These are phyloP conservation scores for Cicer cuneatum DNA, from an alignment of 306 rosid genomes.

Conservation along the genomic window DNA sequence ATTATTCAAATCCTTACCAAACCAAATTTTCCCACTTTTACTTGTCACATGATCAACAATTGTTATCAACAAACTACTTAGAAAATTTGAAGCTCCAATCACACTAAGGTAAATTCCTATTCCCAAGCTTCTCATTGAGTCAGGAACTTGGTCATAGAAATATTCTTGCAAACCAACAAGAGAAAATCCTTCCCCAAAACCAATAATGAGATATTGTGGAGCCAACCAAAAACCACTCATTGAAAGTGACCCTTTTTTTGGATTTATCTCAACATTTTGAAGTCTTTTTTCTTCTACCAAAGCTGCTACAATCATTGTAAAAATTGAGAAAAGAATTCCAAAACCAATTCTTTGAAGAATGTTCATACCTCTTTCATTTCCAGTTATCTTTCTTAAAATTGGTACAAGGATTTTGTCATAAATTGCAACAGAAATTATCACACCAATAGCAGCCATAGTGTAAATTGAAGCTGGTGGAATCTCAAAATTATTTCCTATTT, in stretches of 20 bases:
- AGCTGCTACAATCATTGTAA: slow-evolving; percentile 72
- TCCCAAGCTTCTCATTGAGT: slow-evolving; percentile 89
- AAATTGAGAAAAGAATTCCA: slow-evolving; percentile 68
- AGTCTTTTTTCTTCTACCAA: slow-evolving; percentile 70
- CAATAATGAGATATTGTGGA: slow-evolving; percentile 76
- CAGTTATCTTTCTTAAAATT: slow-evolving; percentile 51
- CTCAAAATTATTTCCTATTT: slow-evolving; percentile 50
- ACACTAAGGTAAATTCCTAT: slow-evolving; percentile 80
- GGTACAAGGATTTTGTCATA: slow-evolving; percentile 84
- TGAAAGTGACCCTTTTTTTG: slow-evolving; percentile 47
- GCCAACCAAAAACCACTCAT: slow-evolving; percentile 91
- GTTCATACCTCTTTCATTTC: slow-evolving; percentile 86
- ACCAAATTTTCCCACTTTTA: slow-evolving; percentile 65
- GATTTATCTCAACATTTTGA: slow-evolving; percentile 42
- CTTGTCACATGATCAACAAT: slow-evolving; percentile 59
- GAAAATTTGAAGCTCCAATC: slow-evolving; percentile 71
- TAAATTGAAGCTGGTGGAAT: slow-evolving; percentile 80
- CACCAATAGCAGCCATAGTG: slow-evolving; percentile 66
- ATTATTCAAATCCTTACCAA: slow-evolving; percentile 72
- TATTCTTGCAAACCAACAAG: slow-evolving; percentile 89
- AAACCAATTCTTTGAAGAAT: slow-evolving; percentile 85
- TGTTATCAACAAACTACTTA: slow-evolving; percentile 64
- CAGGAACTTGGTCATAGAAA: slow-evolving; percentile 91
- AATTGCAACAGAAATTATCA: slow-evolving; percentile 68
- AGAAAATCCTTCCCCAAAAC: slow-evolving; percentile 81